phyloP scores from a whole-genome alignment of 306 rosid species.

The Dryas drummondii region DNA sequence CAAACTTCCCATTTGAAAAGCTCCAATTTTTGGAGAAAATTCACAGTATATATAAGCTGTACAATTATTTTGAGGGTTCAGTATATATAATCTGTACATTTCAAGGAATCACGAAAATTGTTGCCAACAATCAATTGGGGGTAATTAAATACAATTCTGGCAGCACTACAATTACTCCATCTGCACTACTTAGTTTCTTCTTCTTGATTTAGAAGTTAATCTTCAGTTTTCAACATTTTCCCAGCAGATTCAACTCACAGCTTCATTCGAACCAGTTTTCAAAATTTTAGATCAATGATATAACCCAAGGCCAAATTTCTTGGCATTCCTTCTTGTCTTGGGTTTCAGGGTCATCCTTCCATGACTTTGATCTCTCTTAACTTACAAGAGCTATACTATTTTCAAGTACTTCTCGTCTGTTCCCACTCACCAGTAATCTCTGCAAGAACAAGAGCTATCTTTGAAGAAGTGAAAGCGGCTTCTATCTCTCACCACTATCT shows the following conservation, averaged over 20 bases:
- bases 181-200: background rate
- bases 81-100: background rate
- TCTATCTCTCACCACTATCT: constrained; percentile 74
- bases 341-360: background rate
- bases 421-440: constrained; percentile 64
- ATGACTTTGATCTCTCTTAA: background rate
- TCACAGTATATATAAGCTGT: background rate
- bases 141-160: background rate
- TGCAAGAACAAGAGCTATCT: constrained; percentile 72
- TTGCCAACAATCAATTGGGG: background rate
- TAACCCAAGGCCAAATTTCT: background rate
- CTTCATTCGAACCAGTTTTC: background rate
- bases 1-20: background rate
- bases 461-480: constrained; percentile 79
- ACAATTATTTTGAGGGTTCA: background rate
- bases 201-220: background rate
- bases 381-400: background rate
- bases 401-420: background rate
- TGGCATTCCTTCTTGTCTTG: background rate
- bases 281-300: background rate
- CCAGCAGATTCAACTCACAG: background rate
- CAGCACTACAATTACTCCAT: background rate
- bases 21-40: background rate
- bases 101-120: background rate
- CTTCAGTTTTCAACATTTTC: background rate